A percentile compares a stretch with the other conserved stretches of the same genome.
Evolutionary conservation across 495 filamentous ascomycete species (phyloP).

Genomic region (Penicillium silybi): DNA sequence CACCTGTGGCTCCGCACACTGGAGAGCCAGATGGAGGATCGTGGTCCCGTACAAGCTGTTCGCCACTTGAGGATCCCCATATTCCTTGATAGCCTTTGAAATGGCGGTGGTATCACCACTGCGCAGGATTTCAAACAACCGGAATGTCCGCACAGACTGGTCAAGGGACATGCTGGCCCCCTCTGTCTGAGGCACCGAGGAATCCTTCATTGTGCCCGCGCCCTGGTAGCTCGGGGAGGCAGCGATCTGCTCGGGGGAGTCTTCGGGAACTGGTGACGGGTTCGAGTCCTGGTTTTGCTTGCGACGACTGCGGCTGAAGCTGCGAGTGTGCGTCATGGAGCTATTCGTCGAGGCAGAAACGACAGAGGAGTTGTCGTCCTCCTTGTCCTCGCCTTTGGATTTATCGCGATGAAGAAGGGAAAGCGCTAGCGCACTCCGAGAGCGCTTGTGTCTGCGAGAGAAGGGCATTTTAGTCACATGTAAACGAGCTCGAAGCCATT

Average conservation of each 20-base stretch:
- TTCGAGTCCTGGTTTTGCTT: slow-evolving; percentile 22
- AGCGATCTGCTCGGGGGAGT: slow-evolving; percentile 22
- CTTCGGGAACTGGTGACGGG: slow-evolving; percentile 22
- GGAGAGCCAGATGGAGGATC: slow-evolving; percentile 89
- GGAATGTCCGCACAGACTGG: slow-evolving; percentile 89
- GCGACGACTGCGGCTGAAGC: slow-evolving; percentile 27
- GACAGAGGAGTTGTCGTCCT: slow-evolving; percentile 27
- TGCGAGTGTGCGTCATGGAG: slow-evolving; percentile 28
- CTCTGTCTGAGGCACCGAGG: slow-evolving; percentile 29
- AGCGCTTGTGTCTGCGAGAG: slow-evolving; percentile 48
- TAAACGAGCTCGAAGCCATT: not conserved
- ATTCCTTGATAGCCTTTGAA: slow-evolving; percentile 78
- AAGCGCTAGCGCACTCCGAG: slow-evolving; percentile 49
- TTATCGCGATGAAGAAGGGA: slow-evolving; percentile 51
- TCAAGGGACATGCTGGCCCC: slow-evolving; percentile 63
- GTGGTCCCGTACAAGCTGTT: slow-evolving; percentile 71
- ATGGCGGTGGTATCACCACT: slow-evolving; percentile 89
- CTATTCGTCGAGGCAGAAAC: slow-evolving; percentile 26
- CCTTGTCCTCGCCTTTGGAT: slow-evolving; percentile 34
- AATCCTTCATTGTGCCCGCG: slow-evolving; percentile 28
- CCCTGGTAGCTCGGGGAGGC: slow-evolving; percentile 21
- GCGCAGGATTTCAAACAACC: slow-evolving; percentile 86
- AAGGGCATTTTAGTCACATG: slow-evolving; percentile 29
- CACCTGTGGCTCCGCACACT: slow-evolving; percentile 91
- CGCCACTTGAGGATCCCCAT: slow-evolving; percentile 42